Conservation (phyloP, 2,329 filamentous ascomycete genomes). For the Aspergillus phoenicis region DNA sequence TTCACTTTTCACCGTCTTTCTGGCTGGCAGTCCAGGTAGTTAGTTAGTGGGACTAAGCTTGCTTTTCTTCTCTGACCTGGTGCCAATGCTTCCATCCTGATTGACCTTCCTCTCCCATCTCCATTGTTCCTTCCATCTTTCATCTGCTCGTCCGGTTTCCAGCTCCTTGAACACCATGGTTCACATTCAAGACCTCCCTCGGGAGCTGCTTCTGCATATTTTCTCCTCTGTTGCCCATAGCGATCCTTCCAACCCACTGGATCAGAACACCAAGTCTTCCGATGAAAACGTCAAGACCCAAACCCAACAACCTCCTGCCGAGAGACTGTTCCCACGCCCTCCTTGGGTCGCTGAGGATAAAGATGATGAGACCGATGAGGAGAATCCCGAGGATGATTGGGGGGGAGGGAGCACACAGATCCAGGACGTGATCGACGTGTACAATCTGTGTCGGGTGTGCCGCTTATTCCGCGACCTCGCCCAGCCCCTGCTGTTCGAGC, state of each 20-base stretch:
- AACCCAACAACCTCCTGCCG: not conserved
- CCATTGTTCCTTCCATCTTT: not conserved
- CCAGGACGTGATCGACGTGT: conserved; percentile 7
- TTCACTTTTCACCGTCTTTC: no score
- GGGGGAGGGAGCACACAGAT: not conserved
- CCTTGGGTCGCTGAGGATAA: not conserved
- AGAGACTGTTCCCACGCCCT: not conserved
- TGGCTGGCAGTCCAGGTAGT: no score
- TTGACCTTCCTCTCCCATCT: not conserved
- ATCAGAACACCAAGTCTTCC: not conserved
- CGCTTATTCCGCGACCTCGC: conserved; percentile 22
- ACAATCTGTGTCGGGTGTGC: conserved; percentile 26
- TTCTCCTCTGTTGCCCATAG: conserved; percentile 14
- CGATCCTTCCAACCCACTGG: not conserved
- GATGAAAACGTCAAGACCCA: not conserved
- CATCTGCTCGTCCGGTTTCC: not conserved
- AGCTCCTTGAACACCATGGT: conserved; percentile 15
- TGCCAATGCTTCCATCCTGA: no score
- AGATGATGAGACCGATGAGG: not conserved
- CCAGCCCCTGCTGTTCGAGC: conserved; percentile 27
- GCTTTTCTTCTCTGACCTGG: no score
- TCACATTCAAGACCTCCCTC: conserved; percentile 22
- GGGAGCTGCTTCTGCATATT: conserved; percentile 24
- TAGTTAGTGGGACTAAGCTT: no score
- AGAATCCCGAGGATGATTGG: not conserved